phyloP scores from a whole-genome alignment of 2,329 filamentous ascomycete species.

The Aspergillus alliaceus region DNA sequence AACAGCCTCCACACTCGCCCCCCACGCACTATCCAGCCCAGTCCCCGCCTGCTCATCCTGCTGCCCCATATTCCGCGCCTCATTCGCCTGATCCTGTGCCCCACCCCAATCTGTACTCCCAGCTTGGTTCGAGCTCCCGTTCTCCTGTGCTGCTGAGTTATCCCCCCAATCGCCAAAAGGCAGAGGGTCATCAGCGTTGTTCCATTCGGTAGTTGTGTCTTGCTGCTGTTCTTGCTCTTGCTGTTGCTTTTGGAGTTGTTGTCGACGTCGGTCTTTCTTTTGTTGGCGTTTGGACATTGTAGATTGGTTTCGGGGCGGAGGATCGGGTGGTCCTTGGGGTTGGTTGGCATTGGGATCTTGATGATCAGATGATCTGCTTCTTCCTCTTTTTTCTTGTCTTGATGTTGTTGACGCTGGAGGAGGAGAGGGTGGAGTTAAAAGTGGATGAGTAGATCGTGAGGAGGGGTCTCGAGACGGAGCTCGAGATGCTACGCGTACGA shows the following conservation, averaged over 20 bases:
- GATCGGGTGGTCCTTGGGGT: too few relatives aligned
- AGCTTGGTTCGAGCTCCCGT: not conserved
- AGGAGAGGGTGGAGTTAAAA: not conserved
- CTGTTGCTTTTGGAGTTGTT: too few relatives aligned
- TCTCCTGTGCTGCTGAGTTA: not conserved
- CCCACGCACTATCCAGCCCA: not conserved
- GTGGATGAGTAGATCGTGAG: not conserved
- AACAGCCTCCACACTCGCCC: not conserved
- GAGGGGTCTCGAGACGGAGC: not conserved
- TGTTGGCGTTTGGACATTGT: too few relatives aligned
- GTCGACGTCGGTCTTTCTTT: too few relatives aligned
- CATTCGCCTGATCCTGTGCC: not conserved
- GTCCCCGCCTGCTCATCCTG: not conserved
- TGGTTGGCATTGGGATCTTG: not conserved
- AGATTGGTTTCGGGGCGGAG: too few relatives aligned
- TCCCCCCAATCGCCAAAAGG: not conserved
- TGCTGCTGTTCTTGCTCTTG: too few relatives aligned
- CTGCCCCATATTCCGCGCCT: not conserved
- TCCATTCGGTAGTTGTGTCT: too few relatives aligned
- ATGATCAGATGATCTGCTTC: not conserved
- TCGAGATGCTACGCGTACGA: too few relatives aligned
- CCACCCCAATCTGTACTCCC: not conserved
- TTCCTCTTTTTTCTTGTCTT: not conserved
- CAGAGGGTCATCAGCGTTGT: too few relatives aligned
- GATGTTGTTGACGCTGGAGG: not conserved